Evolutionary conservation across 75 land plant species (phyloP).

Genomic region (Selaginella tamariscina): DNA sequence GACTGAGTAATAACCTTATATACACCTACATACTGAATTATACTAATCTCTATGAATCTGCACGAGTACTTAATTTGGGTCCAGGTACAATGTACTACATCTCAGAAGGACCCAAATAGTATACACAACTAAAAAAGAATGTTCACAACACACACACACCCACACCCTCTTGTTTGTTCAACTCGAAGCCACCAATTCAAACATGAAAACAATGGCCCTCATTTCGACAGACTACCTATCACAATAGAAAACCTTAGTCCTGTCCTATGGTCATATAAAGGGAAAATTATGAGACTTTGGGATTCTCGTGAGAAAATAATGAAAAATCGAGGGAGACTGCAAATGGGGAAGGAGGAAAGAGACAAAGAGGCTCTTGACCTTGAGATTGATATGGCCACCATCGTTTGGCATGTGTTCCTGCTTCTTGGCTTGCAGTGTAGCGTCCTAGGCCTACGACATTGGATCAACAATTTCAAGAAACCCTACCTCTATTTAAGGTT

Average conservation of each 20-base stretch:
- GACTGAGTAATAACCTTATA: too few relatives aligned
- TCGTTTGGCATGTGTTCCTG: constrained; percentile 20
- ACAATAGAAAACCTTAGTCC: constrained; percentile 85
- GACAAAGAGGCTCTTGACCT: constrained; percentile 22
- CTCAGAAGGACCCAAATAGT: too few relatives aligned
- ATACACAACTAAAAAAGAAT: too few relatives aligned
- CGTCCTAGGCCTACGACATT: constrained; percentile 18
- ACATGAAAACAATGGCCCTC: constrained; percentile 72
- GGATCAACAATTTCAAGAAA: constrained; percentile 1
- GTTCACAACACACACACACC: too few relatives aligned
- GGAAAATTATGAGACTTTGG: not conserved
- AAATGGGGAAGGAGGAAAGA: too few relatives aligned
- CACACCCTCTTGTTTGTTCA: constrained; percentile 84
- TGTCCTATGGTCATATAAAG: constrained; percentile 69
- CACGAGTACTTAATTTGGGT: too few relatives aligned
- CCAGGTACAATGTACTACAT: too few relatives aligned
- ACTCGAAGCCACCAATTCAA: constrained; percentile 80
- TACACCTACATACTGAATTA: too few relatives aligned
- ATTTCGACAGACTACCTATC: constrained; percentile 70
- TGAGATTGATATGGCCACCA: constrained; percentile 19
- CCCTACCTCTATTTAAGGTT: too few relatives aligned
- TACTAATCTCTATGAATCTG: too few relatives aligned
- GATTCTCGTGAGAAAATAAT: not conserved
- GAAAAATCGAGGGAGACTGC: too few relatives aligned
- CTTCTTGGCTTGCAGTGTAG: constrained; percentile 11